A percentile compares a stretch with the other conserved stretches of the same genome.
These are phyloP conservation scores for Ceratocystis variospora DNA, from an alignment of 2,329 filamentous ascomycete species.

Conservation along the genomic window DNA sequence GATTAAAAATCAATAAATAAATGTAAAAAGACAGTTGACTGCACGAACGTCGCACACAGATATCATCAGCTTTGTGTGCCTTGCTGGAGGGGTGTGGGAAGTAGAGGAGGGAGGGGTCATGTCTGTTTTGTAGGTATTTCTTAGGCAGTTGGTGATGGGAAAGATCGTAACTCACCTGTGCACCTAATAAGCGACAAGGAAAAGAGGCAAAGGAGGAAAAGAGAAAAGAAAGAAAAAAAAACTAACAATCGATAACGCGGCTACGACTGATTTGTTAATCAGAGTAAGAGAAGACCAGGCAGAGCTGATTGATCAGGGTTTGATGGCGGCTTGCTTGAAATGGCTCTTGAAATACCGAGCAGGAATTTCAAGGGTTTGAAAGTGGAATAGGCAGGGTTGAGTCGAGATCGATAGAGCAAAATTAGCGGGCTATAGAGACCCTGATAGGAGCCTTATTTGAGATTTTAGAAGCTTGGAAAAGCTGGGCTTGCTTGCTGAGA, in stretches of 20 bases:
- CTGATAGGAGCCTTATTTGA: not conserved
- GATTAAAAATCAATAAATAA: too few relatives aligned
- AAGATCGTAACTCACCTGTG: not conserved
- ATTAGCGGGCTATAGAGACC: constrained; percentile 5
- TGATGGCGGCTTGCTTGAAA: not conserved
- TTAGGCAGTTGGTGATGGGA: not conserved
- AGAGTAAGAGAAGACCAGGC: not conserved
- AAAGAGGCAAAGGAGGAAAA: not conserved
- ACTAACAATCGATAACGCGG: not conserved
- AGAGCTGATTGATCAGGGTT: not conserved
- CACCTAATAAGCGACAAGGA: not conserved
- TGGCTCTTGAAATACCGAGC: not conserved
- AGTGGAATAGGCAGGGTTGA: not conserved
- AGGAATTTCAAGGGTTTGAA: constrained; percentile 3
- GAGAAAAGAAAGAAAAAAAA: not conserved
- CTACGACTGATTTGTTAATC: not conserved
- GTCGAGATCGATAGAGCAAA: not conserved
- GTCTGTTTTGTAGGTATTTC: too few relatives aligned
- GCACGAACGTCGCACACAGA: too few relatives aligned
- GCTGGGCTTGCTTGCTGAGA: constrained; percentile 15
- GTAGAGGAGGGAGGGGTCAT: too few relatives aligned
- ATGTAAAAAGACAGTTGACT: too few relatives aligned
- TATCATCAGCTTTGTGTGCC: too few relatives aligned
- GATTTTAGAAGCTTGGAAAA: not conserved
- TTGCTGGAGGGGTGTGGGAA: too few relatives aligned